phyloP scores from a whole-genome alignment of 2,329 filamentous ascomycete genomes.

The Sphaerulina populicola region DNA sequence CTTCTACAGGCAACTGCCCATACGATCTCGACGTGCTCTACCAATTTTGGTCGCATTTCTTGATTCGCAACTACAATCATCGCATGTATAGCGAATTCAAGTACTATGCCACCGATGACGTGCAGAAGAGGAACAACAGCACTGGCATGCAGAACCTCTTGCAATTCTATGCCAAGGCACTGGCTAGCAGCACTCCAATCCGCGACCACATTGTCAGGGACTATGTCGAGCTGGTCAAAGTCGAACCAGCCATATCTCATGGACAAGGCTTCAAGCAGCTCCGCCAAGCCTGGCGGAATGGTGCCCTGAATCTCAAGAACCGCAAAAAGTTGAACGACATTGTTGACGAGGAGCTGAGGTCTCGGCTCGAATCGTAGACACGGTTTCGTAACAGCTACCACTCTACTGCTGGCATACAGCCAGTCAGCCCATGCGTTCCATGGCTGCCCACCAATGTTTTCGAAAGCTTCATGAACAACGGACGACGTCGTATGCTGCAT shows the following conservation, averaged over 20 bases:
- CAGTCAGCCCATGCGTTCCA: not conserved
- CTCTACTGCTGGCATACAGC: not conserved
- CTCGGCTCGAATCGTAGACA: conserved; percentile 40
- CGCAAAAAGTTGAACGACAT: conserved; percentile 49
- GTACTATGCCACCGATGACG: conserved; percentile 57
- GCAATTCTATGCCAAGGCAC: conserved; percentile 55
- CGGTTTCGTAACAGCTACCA: not conserved
- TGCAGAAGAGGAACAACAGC: conserved; percentile 43
- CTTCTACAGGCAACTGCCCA: conserved; percentile 40
- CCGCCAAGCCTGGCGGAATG: conserved; percentile 47
- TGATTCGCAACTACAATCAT: conserved; percentile 64
- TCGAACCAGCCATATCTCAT: conserved; percentile 37
- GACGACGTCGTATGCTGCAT: not conserved
- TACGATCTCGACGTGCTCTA: conserved; percentile 60
- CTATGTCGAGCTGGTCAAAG: conserved; percentile 48
- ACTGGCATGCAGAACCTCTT: conserved; percentile 56
- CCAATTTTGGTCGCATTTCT: conserved; percentile 66
- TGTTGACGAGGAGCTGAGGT: conserved; percentile 45
- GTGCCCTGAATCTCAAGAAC: conserved; percentile 48
- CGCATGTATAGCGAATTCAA: conserved; percentile 70
- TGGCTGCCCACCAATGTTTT: not conserved
- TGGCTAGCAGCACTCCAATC: conserved; percentile 46
- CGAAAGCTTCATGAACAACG: not conserved
- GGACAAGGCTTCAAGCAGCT: conserved; percentile 45
- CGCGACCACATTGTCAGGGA: conserved; percentile 48